phyloP scores from a whole-genome alignment of 1,284 basidiomycete species.

The Gomphus bonarii region DNA sequence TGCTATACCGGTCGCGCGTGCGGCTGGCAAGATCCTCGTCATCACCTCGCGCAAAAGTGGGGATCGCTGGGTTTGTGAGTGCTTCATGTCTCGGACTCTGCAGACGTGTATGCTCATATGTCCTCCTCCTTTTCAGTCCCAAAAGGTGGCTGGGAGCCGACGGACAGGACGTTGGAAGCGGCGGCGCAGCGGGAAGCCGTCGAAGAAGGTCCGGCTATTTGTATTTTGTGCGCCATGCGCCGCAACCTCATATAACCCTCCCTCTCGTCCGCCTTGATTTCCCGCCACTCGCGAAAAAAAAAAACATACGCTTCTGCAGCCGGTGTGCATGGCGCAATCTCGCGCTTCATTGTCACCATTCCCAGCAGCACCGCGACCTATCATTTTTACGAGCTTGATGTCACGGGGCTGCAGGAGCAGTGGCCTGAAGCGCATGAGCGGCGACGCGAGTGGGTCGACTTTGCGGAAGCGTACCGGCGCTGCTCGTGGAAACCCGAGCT shows the following conservation, averaged over 20 bases:
- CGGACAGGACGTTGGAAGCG: constrained; percentile 68
- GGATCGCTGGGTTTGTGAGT: constrained; percentile 79
- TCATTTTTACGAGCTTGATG: constrained; percentile 81
- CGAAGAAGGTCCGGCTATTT: constrained; percentile 86
- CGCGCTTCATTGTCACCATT: constrained; percentile 68
- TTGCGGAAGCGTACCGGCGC: constrained; percentile 59
- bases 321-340: constrained; percentile 70
- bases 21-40: constrained; percentile 64
- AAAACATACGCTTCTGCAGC: constrained; percentile 32
- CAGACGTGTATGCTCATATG: background rate
- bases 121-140: constrained; percentile 41
- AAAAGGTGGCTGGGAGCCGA: constrained; percentile 77
- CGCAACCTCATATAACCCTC: constrained; percentile 42
- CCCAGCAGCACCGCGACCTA: constrained; percentile 66
- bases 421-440: constrained; percentile 73
- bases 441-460: constrained; percentile 75
- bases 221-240: constrained; percentile 52
- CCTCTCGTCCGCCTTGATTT: constrained; percentile 15
- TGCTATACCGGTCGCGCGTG: constrained; percentile 67
- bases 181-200: constrained; percentile 80
- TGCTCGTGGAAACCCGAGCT: constrained; percentile 74
- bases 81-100: background rate
- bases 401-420: constrained; percentile 55
- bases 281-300: background rate
- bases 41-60: constrained; percentile 73